phyloP scores from a whole-genome alignment of 768 basidiomycete genomes.

The Clavaria fumosa region DNA sequence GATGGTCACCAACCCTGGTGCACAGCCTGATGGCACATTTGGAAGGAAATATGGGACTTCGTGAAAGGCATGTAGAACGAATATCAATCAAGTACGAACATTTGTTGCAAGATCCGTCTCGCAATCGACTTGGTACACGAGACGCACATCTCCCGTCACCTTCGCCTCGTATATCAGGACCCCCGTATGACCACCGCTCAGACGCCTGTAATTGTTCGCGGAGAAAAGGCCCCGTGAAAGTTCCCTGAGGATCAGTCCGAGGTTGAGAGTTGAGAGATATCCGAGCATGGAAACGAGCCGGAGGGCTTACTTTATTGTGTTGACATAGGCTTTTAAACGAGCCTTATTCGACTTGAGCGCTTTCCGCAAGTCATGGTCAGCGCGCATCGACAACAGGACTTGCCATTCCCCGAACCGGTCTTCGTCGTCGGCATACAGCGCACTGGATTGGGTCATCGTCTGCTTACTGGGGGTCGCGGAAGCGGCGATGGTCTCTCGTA shows the following conservation, averaged over 20 bases:
- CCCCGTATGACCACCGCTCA: slow-evolving; percentile 28
- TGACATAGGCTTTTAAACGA: slow-evolving; percentile 37
- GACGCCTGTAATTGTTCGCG: slow-evolving; percentile 46
- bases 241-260: slow-evolving; percentile 34
- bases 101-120: slow-evolving; percentile 22
- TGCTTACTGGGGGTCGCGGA: slow-evolving; percentile 32
- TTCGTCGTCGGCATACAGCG: slow-evolving; percentile 40
- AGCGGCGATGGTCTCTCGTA: slow-evolving; percentile 5
- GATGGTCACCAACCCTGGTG: not conserved
- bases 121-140: slow-evolving; percentile 39
- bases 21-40: slow-evolving; percentile 7
- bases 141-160: slow-evolving; percentile 35
- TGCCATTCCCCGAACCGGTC: slow-evolving; percentile 52
- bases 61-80: too few species aligned
- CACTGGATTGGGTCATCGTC: slow-evolving; percentile 45
- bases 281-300: not conserved
- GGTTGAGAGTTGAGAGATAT: not conserved
- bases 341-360: slow-evolving; percentile 29
- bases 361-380: slow-evolving; percentile 33
- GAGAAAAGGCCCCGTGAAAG: slow-evolving; percentile 59
- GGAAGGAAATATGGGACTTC: slow-evolving; percentile 17
- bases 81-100: slow-evolving; percentile 11
- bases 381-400: slow-evolving; percentile 37
- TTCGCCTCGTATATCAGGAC: slow-evolving; percentile 58
- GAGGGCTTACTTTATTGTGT: slow-evolving; percentile 46